phyloP scores from a whole-genome alignment of 2,329 filamentous ascomycete genomes.

The Gremmenia infestans region DNA sequence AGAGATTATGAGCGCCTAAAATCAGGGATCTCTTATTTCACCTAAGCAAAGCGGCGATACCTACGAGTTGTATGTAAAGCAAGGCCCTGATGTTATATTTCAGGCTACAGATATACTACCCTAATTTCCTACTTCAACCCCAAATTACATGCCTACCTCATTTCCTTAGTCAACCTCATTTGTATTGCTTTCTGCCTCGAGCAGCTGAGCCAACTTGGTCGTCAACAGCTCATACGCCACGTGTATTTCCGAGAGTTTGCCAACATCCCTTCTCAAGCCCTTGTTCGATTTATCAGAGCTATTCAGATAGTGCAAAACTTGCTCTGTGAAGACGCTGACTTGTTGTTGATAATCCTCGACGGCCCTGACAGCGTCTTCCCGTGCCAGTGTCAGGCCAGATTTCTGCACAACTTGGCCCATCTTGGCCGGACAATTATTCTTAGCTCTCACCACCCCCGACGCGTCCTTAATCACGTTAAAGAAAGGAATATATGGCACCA shows the following conservation, averaged over 20 bases:
- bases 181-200: background rate
- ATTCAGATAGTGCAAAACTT: background rate
- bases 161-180: background rate
- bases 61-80: too few species aligned
- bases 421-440: background rate
- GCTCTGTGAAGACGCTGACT: background rate
- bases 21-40: too few species aligned
- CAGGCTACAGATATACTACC: too few species aligned
- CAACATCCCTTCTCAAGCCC: background rate
- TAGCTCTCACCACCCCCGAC: background rate
- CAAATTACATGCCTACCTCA: background rate
- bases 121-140: too few species aligned
- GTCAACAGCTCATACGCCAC: background rate
- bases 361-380: background rate
- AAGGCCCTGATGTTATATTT: too few species aligned
- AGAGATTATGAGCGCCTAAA: constrained; percentile 10
- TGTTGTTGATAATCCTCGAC: background rate
- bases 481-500: background rate
- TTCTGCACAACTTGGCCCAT: background rate
- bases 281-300: background rate
- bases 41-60: too few species aligned
- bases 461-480: background rate
- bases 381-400: background rate
- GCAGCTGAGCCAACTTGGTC: background rate
- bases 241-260: background rate